Conservation (phyloP, 139 green algal genomes). For the Chlorella sp. region DNA sequence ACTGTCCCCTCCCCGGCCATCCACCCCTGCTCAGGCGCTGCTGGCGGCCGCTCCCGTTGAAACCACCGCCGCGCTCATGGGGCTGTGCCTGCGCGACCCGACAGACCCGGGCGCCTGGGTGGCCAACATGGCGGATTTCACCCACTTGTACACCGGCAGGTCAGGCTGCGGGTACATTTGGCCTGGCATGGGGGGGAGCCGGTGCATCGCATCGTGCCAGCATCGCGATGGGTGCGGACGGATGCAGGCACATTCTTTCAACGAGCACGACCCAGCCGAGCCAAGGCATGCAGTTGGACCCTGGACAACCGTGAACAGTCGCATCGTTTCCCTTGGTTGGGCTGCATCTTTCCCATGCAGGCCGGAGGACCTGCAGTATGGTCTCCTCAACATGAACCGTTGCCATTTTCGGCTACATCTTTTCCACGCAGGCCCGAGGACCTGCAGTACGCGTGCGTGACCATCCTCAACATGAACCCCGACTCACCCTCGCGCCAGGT, state of each 20-base stretch:
- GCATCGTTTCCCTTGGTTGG: no score
- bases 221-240: no score
- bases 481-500: constrained; percentile 48
- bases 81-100: constrained; percentile 75
- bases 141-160: constrained; percentile 82
- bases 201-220: no score
- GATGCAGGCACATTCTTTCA: no score
- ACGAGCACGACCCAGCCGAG: no score
- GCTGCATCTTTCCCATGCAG: not conserved
- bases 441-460: constrained; percentile 55
- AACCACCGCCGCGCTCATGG: constrained; percentile 87
- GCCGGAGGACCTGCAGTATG: no score
- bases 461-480: constrained; percentile 74
- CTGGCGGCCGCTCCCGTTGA: constrained; percentile 65
- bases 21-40: constrained; percentile 41
- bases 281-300: no score
- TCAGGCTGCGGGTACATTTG: not conserved
- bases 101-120: constrained; percentile 43
- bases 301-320: no score
- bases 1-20: not conserved
- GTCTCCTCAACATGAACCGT: not conserved
- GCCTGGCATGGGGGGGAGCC: no score
- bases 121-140: constrained; percentile 81
- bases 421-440: constrained; percentile 60
- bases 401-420: not conserved